phyloP scores from a whole-genome alignment of 2,329 filamentous ascomycete species.

The Penicillium sp. region DNA sequence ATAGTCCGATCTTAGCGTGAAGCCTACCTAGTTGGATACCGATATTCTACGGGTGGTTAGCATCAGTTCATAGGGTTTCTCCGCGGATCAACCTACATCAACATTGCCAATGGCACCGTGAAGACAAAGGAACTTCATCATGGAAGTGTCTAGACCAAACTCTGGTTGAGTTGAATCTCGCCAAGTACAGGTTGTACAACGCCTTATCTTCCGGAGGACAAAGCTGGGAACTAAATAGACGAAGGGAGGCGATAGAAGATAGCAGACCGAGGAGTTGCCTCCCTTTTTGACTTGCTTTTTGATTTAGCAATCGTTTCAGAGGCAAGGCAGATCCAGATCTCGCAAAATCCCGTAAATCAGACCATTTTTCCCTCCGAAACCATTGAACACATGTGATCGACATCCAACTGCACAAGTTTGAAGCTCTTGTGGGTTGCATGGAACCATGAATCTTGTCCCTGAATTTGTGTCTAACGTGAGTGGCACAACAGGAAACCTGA shows the following conservation, averaged over 20 bases:
- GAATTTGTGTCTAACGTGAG: slow-evolving; percentile 16
- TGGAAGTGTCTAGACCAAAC: slow-evolving; percentile 4
- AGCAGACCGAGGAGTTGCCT: background rate
- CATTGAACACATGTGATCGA: slow-evolving; percentile 19
- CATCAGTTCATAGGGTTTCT: background rate
- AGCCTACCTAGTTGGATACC: slow-evolving; percentile 18
- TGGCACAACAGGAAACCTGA: slow-evolving; percentile 6
- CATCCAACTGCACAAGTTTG: background rate
- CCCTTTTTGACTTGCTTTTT: background rate
- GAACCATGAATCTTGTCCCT: slow-evolving; percentile 7
- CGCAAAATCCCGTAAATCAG: background rate
- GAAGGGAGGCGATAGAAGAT: background rate
- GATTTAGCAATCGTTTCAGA: background rate
- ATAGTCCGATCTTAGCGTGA: background rate
- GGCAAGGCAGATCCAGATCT: background rate
- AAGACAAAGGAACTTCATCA: slow-evolving; percentile 30
- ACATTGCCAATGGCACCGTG: slow-evolving; percentile 31
- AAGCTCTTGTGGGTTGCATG: slow-evolving; percentile 19
- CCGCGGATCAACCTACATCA: slow-evolving; percentile 19
- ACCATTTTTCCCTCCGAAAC: slow-evolving; percentile 10
- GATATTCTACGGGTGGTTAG: slow-evolving; percentile 14
- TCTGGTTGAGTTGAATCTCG: background rate
- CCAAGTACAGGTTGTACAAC: slow-evolving; percentile 10
- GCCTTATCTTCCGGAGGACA: background rate
- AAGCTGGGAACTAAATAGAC: background rate